Conservation (phyloP, 805 yeast species). For the Starmerella lactis-condensi region DNA sequence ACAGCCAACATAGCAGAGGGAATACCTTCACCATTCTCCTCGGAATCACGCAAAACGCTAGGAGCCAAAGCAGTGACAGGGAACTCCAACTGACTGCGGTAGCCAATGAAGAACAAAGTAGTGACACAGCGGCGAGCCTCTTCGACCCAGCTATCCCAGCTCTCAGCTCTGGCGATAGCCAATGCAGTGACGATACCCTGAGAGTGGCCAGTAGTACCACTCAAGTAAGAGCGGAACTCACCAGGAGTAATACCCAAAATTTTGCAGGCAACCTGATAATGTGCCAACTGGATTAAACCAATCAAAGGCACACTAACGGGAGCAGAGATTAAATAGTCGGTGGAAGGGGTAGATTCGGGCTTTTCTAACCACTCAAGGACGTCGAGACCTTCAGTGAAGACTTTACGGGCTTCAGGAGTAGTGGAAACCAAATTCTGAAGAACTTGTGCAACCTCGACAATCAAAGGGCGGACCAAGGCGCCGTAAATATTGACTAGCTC, state of each 20-base stretch:
- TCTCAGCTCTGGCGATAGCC: conserved; percentile 61
- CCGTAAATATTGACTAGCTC: conserved; percentile 63
- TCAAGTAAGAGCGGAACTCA: conserved; percentile 46
- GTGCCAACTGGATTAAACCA: conserved; percentile 87
- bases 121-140: conserved; percentile 64
- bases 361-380: conserved; percentile 69
- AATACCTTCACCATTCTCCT: conserved; percentile 83
- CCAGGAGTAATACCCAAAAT: conserved; percentile 80
- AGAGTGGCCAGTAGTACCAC: conserved; percentile 30
- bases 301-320: conserved; percentile 96
- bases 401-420: conserved; percentile 62
- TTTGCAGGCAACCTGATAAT: conserved; percentile 74
- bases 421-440: conserved; percentile 50
- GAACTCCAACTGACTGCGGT: conserved; percentile 72
- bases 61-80: conserved; percentile 94
- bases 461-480: conserved; percentile 53
- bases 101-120: conserved; percentile 79
- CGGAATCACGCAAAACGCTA: conserved; percentile 73
- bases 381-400: conserved; percentile 86
- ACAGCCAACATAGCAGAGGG: conserved; percentile 97
- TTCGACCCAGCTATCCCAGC: conserved; percentile 68
- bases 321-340: conserved; percentile 69
- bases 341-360: conserved; percentile 76
- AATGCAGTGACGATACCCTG: conserved; percentile 67
- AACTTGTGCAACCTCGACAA: conserved; percentile 48